phyloP scores from a whole-genome alignment of 2,329 filamentous ascomycete genomes.

The Aspergillus phoenicis region DNA sequence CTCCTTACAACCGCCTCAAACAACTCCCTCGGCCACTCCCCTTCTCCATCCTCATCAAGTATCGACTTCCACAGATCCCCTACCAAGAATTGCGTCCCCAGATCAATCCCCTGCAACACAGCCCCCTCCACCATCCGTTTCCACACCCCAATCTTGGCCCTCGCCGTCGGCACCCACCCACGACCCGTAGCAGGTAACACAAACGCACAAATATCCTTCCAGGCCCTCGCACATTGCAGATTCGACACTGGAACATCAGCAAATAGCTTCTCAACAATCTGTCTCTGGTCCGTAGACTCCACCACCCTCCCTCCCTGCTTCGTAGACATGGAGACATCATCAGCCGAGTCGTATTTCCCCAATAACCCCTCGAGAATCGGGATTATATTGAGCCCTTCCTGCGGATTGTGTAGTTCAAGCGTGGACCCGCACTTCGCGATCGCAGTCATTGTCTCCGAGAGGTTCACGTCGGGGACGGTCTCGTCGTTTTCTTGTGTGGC shows the following conservation, averaged over 20 bases:
- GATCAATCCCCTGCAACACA: conserved; percentile 43
- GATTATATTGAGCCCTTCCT: conserved; percentile 35
- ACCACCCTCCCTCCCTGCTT: conserved; percentile 25
- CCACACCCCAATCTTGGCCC: conserved; percentile 54
- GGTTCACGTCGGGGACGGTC: conserved; percentile 19
- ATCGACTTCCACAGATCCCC: conserved; percentile 44
- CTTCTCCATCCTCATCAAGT: conserved; percentile 38
- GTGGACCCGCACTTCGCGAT: conserved; percentile 51
- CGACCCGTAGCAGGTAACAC: conserved; percentile 31
- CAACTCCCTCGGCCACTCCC: conserved; percentile 36
- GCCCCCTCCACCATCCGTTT: conserved; percentile 43
- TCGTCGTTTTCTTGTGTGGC: background rate
- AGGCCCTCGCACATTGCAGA: conserved; percentile 54
- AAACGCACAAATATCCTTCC: conserved; percentile 57
- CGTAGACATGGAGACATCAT: conserved; percentile 12
- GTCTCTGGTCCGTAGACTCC: conserved; percentile 24
- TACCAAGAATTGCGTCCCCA: conserved; percentile 46
- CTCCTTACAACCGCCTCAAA: conserved; percentile 44
- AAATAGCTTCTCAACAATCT: conserved; percentile 46
- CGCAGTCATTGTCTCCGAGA: conserved; percentile 39
- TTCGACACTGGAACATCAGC: conserved; percentile 56
- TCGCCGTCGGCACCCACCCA: conserved; percentile 49
- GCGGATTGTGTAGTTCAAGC: conserved; percentile 45
- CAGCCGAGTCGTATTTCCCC: conserved; percentile 32
- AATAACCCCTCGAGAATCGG: conserved; percentile 35